Evolutionary conservation across 2,329 filamentous ascomycete species (phyloP), one percentile per base, ranked within the genome.

Genomic region (Dactylella cylindrospora): DNA sequence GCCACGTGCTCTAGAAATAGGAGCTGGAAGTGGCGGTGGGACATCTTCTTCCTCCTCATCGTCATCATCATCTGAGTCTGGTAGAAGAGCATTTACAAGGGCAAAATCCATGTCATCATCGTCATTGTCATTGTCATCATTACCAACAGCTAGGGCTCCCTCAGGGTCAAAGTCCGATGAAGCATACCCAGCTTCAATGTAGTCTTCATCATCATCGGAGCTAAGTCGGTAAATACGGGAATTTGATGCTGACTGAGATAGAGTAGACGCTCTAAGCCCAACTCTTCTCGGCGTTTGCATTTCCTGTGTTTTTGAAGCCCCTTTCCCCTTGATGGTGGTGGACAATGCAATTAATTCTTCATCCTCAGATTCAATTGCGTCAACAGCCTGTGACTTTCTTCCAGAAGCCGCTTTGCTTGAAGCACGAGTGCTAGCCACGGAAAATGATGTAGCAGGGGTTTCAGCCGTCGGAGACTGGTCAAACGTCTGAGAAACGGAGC

Each of bases 31-130:
- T 4, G n/a, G n/a, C n/a, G n/a, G n/a, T n/a, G n/a, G n/a, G n/a
- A n/a, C 38, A 7, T 55, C 41, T 12, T 53, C 64, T 7, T 66
- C 45, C 25, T 65, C 64, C 19, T 64, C 57, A n/a, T 35, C 40
- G 23, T 36, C 57, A 43, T 33, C 47, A 46, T 52, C 59, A 33
- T 38, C 32, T 17, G 12, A 10, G 5, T 31, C 19, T 20, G 17
- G 23, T 5, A 10, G 20, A 17, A 32, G 17, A 17, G 19, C 44
- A 7, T 45, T 39, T 20, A 38, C 40, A 26, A 35, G 38, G 23
- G 44, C 49, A 32, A 28, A 45, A 9, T 40, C 44, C 20, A 23
- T 31, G 28, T 20, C 36, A 2, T 8, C 25, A 10, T 23, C 25
- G 5, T 45, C 31, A 17, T 17, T 9, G 2, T 51, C 38, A 32